Evolutionary conservation across 2,329 filamentous ascomycete genomes (phyloP), one percentile per base, ranked within the genome.

Genomic region (Fusarium lateritium): DNA sequence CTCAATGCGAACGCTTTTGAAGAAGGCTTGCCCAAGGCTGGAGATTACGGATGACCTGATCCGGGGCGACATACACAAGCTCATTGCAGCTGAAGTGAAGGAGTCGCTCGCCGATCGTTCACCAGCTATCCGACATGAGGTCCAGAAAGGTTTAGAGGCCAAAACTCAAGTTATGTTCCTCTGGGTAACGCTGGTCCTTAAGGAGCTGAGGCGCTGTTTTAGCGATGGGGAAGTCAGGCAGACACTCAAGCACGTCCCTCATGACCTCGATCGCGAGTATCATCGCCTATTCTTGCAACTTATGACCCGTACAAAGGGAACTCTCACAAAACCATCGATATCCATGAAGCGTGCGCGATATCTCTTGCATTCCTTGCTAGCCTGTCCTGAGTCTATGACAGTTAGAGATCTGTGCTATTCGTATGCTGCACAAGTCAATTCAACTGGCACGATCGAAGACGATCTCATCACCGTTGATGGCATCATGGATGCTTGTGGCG

Each of bases 31-130:
- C 2, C 45, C 14, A 6, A 47, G 19, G 0, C 28, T 47, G 3
- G 9, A 47, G 14, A 47, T 47, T 2, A 17, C 19, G 11, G 19
- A 47, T 1, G 0, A 7, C 11, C 14, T 34, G 1, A 47, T 34
- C 8, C 13, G 14, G 22, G 0, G 9, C 4, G 45, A 34, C 4
- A 22, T 47, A 17, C 4, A 8, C 0, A 34, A 7, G 13, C 1
- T 34, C 1, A 22, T 34, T 5, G 6, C 28, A 11, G 19, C 15
- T 7, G 31, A 22, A 31, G 5, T 26, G 24, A 26, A 34, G 4
- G 22, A 6, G 17, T 0, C 19, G 11, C 1, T 34, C 7, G 0
- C 45, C 9, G 3, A 0, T 1, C 0, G 22, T 3, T 9, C 45
- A 6, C 28, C 6, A 6, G 14, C 3, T 0, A 8, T n/a, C 9